Conservation (phyloP, 345 rosid genomes). For the Crucihimalaya himalaica region DNA sequence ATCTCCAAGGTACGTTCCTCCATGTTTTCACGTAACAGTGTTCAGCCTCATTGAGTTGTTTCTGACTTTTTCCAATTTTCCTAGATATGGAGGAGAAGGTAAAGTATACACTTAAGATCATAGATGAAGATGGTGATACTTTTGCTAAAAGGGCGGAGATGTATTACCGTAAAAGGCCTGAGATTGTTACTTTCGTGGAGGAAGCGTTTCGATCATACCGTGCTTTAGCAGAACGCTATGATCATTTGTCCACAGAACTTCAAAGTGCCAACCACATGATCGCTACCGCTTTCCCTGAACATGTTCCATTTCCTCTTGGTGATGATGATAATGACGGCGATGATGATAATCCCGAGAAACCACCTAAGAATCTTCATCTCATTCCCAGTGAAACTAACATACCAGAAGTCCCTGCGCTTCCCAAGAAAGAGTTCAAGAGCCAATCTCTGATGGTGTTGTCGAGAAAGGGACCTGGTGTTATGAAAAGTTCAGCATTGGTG, state of each 20-base stretch:
- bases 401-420: slow-evolving; percentile 54
- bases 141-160: slow-evolving; percentile 74
- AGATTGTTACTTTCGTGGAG: slow-evolving; percentile 64
- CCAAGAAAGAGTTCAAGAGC: slow-evolving; percentile 51
- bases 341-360: slow-evolving; percentile 22
- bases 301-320: slow-evolving; percentile 51
- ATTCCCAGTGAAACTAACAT: slow-evolving; percentile 26
- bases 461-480: slow-evolving; percentile 41
- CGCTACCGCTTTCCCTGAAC: slow-evolving; percentile 75
- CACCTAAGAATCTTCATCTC: slow-evolving; percentile 24
- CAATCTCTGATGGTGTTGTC: slow-evolving; percentile 35
- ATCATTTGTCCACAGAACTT: slow-evolving; percentile 64
- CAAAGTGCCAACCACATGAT: slow-evolving; percentile 78
- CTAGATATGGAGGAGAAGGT: slow-evolving; percentile 83
- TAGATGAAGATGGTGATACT: slow-evolving; percentile 70
- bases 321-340: slow-evolving; percentile 49
- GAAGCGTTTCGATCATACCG: slow-evolving; percentile 70
- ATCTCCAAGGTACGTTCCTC: slow-evolving; percentile 58
- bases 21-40: background rate
- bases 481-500: slow-evolving; percentile 20
- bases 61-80: slow-evolving; percentile 9
- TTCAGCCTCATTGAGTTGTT: slow-evolving; percentile 5
- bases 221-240: slow-evolving; percentile 77
- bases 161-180: slow-evolving; percentile 80
- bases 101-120: slow-evolving; percentile 52